A percentile compares a stretch with the other conserved stretches of the same genome.
Evolutionary conservation across 306 rosid species (phyloP).

Genomic region (Chamaecrista fasciculata): DNA sequence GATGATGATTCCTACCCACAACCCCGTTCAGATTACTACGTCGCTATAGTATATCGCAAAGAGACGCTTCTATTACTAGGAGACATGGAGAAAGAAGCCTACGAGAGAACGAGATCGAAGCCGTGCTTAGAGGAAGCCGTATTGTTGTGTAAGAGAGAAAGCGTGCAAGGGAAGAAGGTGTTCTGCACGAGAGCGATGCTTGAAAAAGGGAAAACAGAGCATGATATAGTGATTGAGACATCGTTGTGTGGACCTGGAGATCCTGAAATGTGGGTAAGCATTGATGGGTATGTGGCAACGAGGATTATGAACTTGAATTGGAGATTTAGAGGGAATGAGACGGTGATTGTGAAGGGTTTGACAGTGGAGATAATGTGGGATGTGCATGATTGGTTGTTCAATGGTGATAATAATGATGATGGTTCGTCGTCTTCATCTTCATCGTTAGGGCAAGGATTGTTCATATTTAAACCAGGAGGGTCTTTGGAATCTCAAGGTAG

Average conservation of each 20-base stretch:
- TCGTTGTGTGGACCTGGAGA: constrained; percentile 56
- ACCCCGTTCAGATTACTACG: constrained; percentile 58
- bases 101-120: constrained; percentile 50
- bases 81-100: constrained; percentile 48
- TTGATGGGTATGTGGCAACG: constrained; percentile 48
- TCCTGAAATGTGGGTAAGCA: constrained; percentile 70
- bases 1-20: no score
- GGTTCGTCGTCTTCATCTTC: no score
- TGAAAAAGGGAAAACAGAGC: constrained; percentile 46
- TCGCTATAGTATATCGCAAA: constrained; percentile 53
- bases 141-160: constrained; percentile 60
- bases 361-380: constrained; percentile 68
- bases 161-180: constrained; percentile 50
- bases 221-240: constrained; percentile 54
- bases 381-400: constrained; percentile 71
- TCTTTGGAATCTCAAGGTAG: constrained; percentile 16
- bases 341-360: constrained; percentile 43
- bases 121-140: constrained; percentile 43
- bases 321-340: constrained; percentile 74
- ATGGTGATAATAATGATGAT: no score
- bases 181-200: constrained; percentile 55
- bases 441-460: constrained; percentile 53
- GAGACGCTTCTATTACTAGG: constrained; percentile 55
- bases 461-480: constrained; percentile 58
- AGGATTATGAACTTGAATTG: constrained; percentile 68